Conservation (phyloP, 1,284 basidiomycete genomes). For the Malassezia pachydermatis region DNA sequence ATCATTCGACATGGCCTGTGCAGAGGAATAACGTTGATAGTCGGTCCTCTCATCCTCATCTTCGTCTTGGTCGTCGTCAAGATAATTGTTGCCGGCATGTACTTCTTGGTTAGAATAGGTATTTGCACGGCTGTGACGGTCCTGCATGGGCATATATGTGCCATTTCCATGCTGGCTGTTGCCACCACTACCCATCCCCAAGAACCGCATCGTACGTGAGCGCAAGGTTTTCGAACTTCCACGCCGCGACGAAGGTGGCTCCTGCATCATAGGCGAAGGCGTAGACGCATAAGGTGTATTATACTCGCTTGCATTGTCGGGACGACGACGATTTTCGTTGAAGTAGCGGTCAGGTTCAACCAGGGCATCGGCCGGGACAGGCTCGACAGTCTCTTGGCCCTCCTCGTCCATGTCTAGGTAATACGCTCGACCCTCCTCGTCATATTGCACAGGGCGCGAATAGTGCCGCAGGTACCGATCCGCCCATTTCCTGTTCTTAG, state of each 20-base stretch:
- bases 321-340: not conserved
- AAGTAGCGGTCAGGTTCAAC: conserved; percentile 15
- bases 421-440: conserved; percentile 14
- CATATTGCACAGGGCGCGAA: conserved; percentile 14
- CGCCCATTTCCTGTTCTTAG: conserved; percentile 4
- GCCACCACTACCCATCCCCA: conserved; percentile 1
- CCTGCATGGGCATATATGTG: not conserved
- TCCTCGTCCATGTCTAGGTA: conserved; percentile 11
- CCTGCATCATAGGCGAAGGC: not conserved
- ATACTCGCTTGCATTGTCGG: not conserved
- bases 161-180: not conserved
- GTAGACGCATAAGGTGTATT: not conserved
- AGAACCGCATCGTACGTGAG: conserved; percentile 11
- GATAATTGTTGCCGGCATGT: not conserved
- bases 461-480: conserved; percentile 11
- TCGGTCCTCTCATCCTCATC: not conserved
- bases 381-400: not conserved
- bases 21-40: not conserved
- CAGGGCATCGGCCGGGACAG: not conserved
- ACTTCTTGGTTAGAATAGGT: not conserved
- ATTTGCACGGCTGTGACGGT: no score
- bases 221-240: not conserved
- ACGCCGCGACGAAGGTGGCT: not conserved
- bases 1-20: not conserved
- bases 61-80: not conserved